phyloP scores from a whole-genome alignment of 208 protist genomes.

The Trypanosoma lewisi region DNA sequence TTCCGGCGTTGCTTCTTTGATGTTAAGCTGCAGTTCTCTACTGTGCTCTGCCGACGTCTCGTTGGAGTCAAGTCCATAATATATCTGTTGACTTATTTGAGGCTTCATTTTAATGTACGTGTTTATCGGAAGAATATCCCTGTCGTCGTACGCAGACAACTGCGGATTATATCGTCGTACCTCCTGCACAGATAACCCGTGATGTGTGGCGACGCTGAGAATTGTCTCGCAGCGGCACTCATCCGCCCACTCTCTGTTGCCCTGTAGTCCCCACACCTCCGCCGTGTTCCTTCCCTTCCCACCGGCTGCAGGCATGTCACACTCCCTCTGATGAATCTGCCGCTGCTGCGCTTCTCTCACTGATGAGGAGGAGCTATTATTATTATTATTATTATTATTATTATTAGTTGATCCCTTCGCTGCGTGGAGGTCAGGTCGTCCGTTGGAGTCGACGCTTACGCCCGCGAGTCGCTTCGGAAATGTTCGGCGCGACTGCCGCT shows the following conservation, averaged over 20 bases:
- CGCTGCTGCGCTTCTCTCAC: constrained; percentile 4
- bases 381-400: not conserved
- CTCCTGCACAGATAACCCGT: constrained; percentile 27
- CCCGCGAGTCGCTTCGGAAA: not conserved
- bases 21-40: not conserved
- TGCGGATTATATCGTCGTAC: constrained; percentile 58
- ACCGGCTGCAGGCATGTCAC: not conserved
- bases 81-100: not conserved
- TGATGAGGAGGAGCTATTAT: constrained; percentile 1
- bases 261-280: too few species aligned
- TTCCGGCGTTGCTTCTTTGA: constrained; percentile 1
- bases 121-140: constrained; percentile 37
- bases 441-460: not conserved
- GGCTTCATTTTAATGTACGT: constrained; percentile 51
- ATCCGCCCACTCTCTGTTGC: not conserved
- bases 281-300: not conserved
- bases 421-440: not conserved
- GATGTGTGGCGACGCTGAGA: constrained; percentile 24
- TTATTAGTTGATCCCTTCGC: not conserved
- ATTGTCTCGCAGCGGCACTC: constrained; percentile 24
- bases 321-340: not conserved
- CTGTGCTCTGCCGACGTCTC: not conserved
- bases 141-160: constrained; percentile 24
- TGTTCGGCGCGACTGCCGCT: constrained; percentile 15
- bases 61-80: not conserved